Evolutionary conservation across 129 eudicot species (phyloP), one percentile per base, ranked within the genome.

Genomic region (Flaveria sonorensis): DNA sequence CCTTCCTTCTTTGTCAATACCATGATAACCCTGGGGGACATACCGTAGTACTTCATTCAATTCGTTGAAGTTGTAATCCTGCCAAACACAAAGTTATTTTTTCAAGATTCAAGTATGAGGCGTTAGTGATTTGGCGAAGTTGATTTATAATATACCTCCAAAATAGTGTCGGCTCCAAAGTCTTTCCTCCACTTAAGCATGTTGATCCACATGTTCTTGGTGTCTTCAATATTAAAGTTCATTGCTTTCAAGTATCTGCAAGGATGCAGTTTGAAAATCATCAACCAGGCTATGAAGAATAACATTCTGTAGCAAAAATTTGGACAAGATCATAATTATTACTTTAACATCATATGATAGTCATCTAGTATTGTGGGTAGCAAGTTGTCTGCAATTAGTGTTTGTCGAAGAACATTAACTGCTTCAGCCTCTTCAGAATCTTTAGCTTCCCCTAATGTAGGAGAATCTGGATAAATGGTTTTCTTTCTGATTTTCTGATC

Each of bases 151-250:
- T 21, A 77, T 73, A 90, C 98, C 92, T 90, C 82, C 75, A 80
- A 40, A 70, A 90, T 86, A n/a, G 73, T 88, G 85, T 92, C 90
- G 24, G 92, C 77, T 73, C 98, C 96, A 72, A 90, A 92, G 7
- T 92, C 96, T 77, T 85, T 87, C 88, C 98, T 90, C 98, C 98
- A 92, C 56, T 72, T 83, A 71, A 92, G 89, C 96, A 92, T 92
- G 71, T 68, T 72, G 80, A 89, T 89, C 98, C 98, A 92, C 96
- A 88, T 92, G 40, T 68, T 79, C 74, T 90, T 92, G 32, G 96
- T 78, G 72, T 87, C 84, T 51, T 82, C 86, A 36, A 90, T 78
- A 72, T 90, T 85, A 68, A 86, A 92, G 80, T 92, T 90, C 77
- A 85, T 89, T 43, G 96, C 92, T 74, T 81, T 88, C 86, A 92